Evolutionary conservation across 345 rosid genomes (phyloP).

Genomic region (Acer yangbiense): DNA sequence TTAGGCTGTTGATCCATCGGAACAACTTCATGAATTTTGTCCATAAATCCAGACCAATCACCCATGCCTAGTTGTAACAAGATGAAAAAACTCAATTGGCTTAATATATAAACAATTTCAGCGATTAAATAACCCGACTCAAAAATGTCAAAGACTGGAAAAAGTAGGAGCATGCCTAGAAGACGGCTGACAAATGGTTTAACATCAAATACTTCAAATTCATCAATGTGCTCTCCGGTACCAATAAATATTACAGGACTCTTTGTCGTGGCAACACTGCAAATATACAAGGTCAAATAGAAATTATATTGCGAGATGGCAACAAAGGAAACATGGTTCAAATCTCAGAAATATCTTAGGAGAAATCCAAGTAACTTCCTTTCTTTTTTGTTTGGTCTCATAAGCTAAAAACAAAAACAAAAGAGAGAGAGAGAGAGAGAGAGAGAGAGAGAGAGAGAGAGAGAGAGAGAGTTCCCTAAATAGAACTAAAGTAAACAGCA

Average conservation of each 20-base stretch:
- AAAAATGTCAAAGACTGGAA: not conserved
- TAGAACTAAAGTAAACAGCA: no score
- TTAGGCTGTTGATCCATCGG: conserved; percentile 97
- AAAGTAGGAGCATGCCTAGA: conserved; percentile 47
- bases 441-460: no score
- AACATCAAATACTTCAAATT: conserved; percentile 91
- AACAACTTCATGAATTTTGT: conserved; percentile 93
- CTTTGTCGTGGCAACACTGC: conserved; percentile 93
- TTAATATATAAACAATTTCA: not conserved
- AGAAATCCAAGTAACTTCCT: not conserved
- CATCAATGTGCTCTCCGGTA: conserved; percentile 93
- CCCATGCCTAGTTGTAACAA: conserved; percentile 65
- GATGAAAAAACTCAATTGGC: not conserved
- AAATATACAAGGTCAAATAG: conserved; percentile 18
- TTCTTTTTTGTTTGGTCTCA: not conserved
- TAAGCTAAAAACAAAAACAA: not conserved
- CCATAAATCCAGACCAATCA: conserved; percentile 94
- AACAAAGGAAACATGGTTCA: not conserved
- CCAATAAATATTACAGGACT: conserved; percentile 93
- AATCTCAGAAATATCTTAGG: not conserved
- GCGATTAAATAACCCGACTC: not conserved
- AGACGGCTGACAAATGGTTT: conserved; percentile 92
- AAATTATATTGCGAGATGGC: not conserved
- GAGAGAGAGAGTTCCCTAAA: no score
- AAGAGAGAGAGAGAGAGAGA: no score